Evolutionary conservation across 2,329 filamentous ascomycete species (phyloP).

Genomic region (Ophiosphaerella herpotricha): DNA sequence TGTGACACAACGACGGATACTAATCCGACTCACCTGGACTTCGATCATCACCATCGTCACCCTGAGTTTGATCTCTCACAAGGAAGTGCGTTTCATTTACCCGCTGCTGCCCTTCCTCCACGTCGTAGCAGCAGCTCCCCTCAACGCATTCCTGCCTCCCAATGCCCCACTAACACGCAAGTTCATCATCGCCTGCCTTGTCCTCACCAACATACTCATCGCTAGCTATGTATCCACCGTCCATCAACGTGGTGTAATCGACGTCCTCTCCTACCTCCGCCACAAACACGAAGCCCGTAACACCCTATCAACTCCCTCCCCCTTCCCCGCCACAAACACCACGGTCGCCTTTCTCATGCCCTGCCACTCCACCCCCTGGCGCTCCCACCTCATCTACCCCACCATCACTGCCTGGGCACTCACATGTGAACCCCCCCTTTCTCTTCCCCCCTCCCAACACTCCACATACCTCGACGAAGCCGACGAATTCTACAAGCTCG

Average conservation of each 20-base stretch:
- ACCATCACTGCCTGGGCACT: conserved; percentile 79
- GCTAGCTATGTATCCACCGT: conserved; percentile 73
- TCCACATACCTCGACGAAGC: conserved; percentile 82
- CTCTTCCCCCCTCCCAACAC: conserved; percentile 66
- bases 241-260: conserved; percentile 78
- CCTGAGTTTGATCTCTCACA: conserved; percentile 85
- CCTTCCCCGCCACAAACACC: conserved; percentile 35
- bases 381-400: conserved; percentile 80
- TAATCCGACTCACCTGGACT: conserved; percentile 40
- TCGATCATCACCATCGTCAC: conserved; percentile 64
- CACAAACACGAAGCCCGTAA: conserved; percentile 64
- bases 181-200: conserved; percentile 55
- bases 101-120: conserved; percentile 87
- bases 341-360: conserved; percentile 85
- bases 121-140: conserved; percentile 72
- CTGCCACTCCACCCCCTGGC: conserved; percentile 95
- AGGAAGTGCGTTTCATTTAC: conserved; percentile 97
- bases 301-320: conserved; percentile 30
- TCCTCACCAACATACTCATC: conserved; percentile 71
- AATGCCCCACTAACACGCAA: conserved; percentile 49
- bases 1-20: conserved; percentile 15
- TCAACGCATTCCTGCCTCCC: conserved; percentile 66
- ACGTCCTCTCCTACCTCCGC: conserved; percentile 77
- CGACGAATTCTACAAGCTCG: conserved; percentile 80
- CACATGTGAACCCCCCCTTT: conserved; percentile 85